These are phyloP conservation scores for Fraxinus sp. DNA, from an alignment of 305 asterid genomes.

Conservation along the genomic window DNA sequence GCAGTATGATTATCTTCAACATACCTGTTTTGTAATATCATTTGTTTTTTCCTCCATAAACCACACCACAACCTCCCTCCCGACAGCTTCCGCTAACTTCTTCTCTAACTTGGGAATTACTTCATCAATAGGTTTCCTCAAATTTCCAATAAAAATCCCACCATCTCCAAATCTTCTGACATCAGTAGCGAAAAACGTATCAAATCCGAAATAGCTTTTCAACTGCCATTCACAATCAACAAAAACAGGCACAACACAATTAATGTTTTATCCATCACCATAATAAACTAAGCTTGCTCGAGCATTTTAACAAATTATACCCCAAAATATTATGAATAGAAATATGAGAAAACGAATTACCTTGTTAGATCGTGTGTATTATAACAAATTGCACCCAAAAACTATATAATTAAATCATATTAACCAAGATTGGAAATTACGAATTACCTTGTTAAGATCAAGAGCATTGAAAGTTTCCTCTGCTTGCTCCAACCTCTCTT, in stretches of 20 bases:
- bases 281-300: neutral
- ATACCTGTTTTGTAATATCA: constrained; percentile 82
- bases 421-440: neutral
- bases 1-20: neutral
- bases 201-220: constrained; percentile 79
- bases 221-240: constrained; percentile 48
- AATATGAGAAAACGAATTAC: neutral
- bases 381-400: neutral
- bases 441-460: constrained; percentile 74
- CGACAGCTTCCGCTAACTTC: constrained; percentile 81
- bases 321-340: neutral
- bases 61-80: constrained; percentile 85
- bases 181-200: constrained; percentile 77
- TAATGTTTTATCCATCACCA: neutral
- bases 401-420: neutral
- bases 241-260: constrained; percentile 8
- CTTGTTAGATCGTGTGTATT: neutral
- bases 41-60: constrained; percentile 77
- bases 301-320: neutral
- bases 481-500: constrained; percentile 68
- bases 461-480: constrained; percentile 82
- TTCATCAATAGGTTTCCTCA: constrained; percentile 82
- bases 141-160: constrained; percentile 78
- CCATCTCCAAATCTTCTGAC: constrained; percentile 95
- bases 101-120: constrained; percentile 82